A percentile compares a stretch with the other conserved stretches of the same genome.
Conservation (phyloP, 179 eudicot species). For the Silene noctiflora region DNA sequence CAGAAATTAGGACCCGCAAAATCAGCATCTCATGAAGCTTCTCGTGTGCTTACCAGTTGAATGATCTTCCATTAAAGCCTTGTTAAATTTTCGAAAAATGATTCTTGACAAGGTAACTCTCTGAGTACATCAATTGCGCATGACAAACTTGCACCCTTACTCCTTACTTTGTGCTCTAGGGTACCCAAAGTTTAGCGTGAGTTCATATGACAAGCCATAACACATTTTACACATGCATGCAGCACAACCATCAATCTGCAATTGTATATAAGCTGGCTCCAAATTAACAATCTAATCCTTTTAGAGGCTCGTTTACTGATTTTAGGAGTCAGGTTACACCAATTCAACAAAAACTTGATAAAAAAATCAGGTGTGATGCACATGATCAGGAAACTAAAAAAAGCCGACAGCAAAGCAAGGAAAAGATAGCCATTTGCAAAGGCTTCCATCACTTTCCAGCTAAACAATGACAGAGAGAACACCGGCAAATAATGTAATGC, state of each 20-base stretch:
- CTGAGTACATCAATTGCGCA: not conserved
- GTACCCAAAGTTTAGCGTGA: not conserved
- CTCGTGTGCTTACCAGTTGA: not conserved
- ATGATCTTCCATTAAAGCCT: not conserved
- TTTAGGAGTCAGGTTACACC: too few species aligned
- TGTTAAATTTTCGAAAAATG: not conserved
- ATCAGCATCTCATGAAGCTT: not conserved
- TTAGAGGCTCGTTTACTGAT: too few species aligned
- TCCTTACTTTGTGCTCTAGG: not conserved
- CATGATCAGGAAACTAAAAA: not conserved
- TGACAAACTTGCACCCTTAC: not conserved
- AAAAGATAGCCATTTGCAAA: not conserved
- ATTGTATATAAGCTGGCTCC: too few species aligned
- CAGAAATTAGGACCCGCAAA: not conserved
- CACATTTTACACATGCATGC: not conserved
- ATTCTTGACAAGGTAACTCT: not conserved
- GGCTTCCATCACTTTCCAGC: slow-evolving; percentile 4
- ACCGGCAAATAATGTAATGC: not conserved
- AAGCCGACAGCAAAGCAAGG: not conserved
- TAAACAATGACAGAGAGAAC: not conserved
- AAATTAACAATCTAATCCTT: too few species aligned
- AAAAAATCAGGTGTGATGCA: not conserved
- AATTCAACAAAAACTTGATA: not conserved
- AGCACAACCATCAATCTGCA: too few species aligned
- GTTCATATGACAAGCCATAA: not conserved